Conservation (phyloP, 176 grass and related monocot genomes). For the Dendrocalamus sinicus region DNA sequence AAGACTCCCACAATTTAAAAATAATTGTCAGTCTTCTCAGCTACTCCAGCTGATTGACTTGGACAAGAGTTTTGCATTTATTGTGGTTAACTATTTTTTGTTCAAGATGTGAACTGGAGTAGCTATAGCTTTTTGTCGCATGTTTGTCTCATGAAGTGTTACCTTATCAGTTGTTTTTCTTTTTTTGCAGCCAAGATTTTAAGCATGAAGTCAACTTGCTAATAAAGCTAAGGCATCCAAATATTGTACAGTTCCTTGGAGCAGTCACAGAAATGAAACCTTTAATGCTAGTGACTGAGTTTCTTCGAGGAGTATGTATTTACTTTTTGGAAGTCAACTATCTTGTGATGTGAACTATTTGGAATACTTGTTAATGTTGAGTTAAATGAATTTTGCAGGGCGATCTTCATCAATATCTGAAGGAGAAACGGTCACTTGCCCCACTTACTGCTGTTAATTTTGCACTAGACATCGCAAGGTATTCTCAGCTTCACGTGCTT, state of each 20-base stretch:
- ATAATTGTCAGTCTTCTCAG: not conserved
- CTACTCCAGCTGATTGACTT: not conserved
- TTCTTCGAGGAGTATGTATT: constrained; percentile 81
- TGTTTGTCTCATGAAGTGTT: constrained; percentile 21
- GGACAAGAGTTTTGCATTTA: not conserved
- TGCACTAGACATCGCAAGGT: constrained; percentile 97
- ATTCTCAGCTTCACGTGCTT: constrained; percentile 44
- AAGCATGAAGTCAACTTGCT: constrained; percentile 98
- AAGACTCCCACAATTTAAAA: not conserved
- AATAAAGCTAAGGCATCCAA: constrained; percentile 97
- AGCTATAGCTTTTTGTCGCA: not conserved
- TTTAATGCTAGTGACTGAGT: constrained; percentile 95
- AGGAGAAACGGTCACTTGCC: constrained; percentile 82
- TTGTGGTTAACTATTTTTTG: not conserved
- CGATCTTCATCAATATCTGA: constrained; percentile 98
- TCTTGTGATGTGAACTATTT: constrained; percentile 18
- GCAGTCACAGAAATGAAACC: constrained; percentile 97
- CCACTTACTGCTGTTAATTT: constrained; percentile 79
- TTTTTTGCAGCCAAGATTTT: constrained; percentile 90
- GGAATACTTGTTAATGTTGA: constrained; percentile 18
- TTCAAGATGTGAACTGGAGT: not conserved
- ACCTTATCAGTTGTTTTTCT: constrained; percentile 23
- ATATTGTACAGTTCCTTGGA: constrained; percentile 99
- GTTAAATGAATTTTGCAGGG: constrained; percentile 63
- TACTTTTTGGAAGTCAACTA: constrained; percentile 17